Evolutionary conservation across 2,329 filamentous ascomycete species (phyloP).

Genomic region (Ophiostoma fasciatum): DNA sequence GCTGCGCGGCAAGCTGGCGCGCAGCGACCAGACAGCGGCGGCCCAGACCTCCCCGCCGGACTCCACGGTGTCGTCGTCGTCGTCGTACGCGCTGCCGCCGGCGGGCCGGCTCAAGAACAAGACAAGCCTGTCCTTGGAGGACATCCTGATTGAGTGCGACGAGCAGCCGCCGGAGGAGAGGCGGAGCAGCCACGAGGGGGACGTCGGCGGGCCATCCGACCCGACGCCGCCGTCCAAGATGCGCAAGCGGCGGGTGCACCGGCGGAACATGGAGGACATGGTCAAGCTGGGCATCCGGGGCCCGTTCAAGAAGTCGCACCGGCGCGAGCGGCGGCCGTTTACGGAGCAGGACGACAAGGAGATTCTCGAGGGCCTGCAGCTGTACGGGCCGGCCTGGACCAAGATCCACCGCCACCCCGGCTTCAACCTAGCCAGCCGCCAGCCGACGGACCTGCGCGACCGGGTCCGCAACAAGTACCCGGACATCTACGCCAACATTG

Average conservation of each 20-base stretch:
- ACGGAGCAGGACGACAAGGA: conserved; percentile 47
- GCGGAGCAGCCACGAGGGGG: conserved; percentile 7
- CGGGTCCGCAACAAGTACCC: conserved; percentile 50
- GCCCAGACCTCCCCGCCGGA: background rate
- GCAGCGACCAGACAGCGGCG: conserved; percentile 4
- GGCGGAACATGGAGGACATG: conserved; percentile 29
- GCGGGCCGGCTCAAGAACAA: conserved; percentile 22
- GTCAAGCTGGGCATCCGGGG: conserved; percentile 41
- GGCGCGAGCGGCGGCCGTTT: conserved; percentile 45
- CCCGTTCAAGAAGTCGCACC: conserved; percentile 46
- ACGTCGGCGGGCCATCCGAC: conserved; percentile 4
- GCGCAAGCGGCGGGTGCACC: conserved; percentile 25
- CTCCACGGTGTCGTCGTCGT: background rate
- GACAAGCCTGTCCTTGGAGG: conserved; percentile 37
- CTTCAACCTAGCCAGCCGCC: conserved; percentile 41
- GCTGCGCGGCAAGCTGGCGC: conserved; percentile 29
- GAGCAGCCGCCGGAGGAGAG: conserved; percentile 16
- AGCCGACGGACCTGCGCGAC: conserved; percentile 49
- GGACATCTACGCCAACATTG: conserved; percentile 39
- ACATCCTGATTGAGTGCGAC: conserved; percentile 36
- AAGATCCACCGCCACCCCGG: conserved; percentile 46
- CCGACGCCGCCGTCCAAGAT: conserved; percentile 15
- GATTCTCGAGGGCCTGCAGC: conserved; percentile 43
- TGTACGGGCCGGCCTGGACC: conserved; percentile 50
- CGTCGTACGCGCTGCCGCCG: background rate